Conservation (phyloP, 208 protist genomes). For the Trypanosoma brucei region DNA sequence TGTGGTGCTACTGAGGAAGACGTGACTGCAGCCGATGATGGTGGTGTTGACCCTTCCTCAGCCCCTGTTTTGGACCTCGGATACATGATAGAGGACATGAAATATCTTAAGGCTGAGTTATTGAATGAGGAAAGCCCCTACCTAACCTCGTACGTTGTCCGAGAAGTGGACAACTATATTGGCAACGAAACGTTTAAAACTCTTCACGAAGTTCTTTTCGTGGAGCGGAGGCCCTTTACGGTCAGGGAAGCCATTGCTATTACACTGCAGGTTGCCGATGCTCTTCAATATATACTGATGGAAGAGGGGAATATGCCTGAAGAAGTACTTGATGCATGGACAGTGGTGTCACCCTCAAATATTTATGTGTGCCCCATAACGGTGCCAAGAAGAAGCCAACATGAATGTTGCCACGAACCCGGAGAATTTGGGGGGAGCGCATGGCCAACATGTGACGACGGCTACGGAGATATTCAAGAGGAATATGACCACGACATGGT, state of each 20-base stretch:
- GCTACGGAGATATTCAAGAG: slow-evolving; percentile 3
- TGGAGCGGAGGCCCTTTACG: slow-evolving; percentile 33
- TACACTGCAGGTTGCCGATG: slow-evolving; percentile 48
- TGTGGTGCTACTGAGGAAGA: background rate
- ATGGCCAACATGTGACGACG: background rate
- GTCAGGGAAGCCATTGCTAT: slow-evolving; percentile 41
- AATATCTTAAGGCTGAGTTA: background rate
- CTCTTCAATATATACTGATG: slow-evolving; percentile 65
- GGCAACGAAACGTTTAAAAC: background rate
- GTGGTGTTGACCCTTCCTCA: background rate
- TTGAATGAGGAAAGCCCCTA: background rate
- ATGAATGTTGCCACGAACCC: background rate
- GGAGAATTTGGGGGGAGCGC: slow-evolving; percentile 2
- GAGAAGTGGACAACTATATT: background rate
- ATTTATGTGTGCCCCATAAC: slow-evolving; percentile 35
- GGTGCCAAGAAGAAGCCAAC: background rate
- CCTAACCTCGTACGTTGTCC: slow-evolving; percentile 6
- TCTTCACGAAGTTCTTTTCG: slow-evolving; percentile 31
- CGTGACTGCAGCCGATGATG: background rate
- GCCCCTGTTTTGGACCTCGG: slow-evolving; percentile 27
- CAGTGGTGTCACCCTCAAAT: slow-evolving; percentile 49
- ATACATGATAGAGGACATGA: slow-evolving; percentile 31
- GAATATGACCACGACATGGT: slow-evolving; percentile 2
- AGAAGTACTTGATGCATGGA: slow-evolving; percentile 37
- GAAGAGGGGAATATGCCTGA: slow-evolving; percentile 43